These are phyloP conservation scores for Rhodotorula kratochvilovae DNA, from an alignment of 768 basidiomycete species.

Conservation along the genomic window DNA sequence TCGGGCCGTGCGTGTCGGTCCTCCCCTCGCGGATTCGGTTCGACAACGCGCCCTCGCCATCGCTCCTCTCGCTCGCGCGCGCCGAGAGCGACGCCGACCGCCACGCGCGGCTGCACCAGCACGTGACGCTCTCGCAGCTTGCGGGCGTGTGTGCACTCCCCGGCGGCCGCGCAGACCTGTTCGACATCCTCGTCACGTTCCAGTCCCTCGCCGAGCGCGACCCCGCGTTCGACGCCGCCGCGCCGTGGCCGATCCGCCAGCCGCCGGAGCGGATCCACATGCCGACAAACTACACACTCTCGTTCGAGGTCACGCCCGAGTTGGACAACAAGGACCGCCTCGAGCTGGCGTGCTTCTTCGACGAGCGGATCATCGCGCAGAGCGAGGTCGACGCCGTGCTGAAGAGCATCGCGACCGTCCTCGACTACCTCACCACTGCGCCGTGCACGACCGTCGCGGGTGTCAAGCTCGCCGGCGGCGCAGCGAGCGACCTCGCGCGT, in stretches of 20 bases:
- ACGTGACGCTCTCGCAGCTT: conserved; percentile 32
- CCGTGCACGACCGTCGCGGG: conserved; percentile 28
- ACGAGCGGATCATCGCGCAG: conserved; percentile 13
- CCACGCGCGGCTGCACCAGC: conserved; percentile 30
- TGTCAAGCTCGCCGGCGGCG: conserved; percentile 11
- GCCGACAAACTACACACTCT: conserved; percentile 38
- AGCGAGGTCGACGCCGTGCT: conserved; percentile 24
- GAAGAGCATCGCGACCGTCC: conserved; percentile 6
- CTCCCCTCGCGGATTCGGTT: conserved; percentile 33
- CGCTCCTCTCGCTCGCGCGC: conserved; percentile 20
- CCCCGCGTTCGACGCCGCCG: conserved; percentile 2
- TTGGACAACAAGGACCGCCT: conserved; percentile 28
- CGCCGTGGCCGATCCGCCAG: conserved; percentile 35
- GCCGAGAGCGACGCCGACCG: conserved; percentile 29
- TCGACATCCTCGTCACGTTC: conserved; percentile 38
- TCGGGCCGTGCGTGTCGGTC: conserved; percentile 39
- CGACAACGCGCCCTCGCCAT: neutral
- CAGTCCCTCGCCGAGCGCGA: conserved; percentile 36
- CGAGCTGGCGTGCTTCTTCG: conserved; percentile 37
- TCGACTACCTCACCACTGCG: conserved; percentile 28
- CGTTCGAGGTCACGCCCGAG: conserved; percentile 40
- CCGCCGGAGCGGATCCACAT: conserved; percentile 36
- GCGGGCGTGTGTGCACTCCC: conserved; percentile 7
- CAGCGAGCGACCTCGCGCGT: neutral
- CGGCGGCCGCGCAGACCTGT: conserved; percentile 21